A percentile compares a stretch with the other conserved stretches of the same genome.
phyloP scores from a whole-genome alignment of 306 rosid species.

The Alnus rubra region DNA sequence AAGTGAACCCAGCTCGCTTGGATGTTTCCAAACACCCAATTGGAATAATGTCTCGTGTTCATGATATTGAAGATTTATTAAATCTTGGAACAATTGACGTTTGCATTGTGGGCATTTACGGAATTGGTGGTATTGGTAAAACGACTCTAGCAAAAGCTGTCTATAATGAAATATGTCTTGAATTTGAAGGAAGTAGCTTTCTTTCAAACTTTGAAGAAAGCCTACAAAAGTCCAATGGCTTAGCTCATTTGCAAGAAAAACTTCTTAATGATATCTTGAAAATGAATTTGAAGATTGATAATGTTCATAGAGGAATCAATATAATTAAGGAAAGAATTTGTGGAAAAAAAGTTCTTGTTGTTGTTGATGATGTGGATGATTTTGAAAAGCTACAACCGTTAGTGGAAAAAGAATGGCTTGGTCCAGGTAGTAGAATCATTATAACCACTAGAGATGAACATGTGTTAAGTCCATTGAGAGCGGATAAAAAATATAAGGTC shows the following conservation, averaged over 20 bases:
- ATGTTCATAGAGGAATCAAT: not conserved
- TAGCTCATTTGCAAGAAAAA: slow-evolving; percentile 16
- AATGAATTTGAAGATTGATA: not conserved
- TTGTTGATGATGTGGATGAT: slow-evolving; percentile 25
- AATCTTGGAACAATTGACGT: not conserved
- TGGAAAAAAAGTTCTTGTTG: slow-evolving; percentile 7
- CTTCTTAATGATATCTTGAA: slow-evolving; percentile 23
- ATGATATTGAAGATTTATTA: not conserved
- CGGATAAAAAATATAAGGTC: not conserved
- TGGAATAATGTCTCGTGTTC: slow-evolving; percentile 6
- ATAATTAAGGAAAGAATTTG: not conserved
- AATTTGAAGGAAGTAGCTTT: too few relatives aligned
- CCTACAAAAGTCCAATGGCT: not conserved
- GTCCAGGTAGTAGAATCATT: slow-evolving; percentile 27
- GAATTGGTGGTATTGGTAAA: too few relatives aligned
- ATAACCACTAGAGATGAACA: slow-evolving; percentile 27
- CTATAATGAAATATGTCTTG: too few relatives aligned
- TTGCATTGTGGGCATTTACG: too few relatives aligned
- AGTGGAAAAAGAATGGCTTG: slow-evolving; percentile 2
- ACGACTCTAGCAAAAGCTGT: too few relatives aligned
- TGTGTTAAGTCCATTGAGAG: not conserved
- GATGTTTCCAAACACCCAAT: slow-evolving; percentile 16
- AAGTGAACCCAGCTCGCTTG: slow-evolving; percentile 4
- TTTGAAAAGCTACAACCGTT: not conserved
- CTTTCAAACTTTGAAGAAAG: too few relatives aligned